Percentiles rank a stretch among this genome's conserved stretches.
Conservation (phyloP, 768 basidiomycete species). For the Mycena pura region DNA sequence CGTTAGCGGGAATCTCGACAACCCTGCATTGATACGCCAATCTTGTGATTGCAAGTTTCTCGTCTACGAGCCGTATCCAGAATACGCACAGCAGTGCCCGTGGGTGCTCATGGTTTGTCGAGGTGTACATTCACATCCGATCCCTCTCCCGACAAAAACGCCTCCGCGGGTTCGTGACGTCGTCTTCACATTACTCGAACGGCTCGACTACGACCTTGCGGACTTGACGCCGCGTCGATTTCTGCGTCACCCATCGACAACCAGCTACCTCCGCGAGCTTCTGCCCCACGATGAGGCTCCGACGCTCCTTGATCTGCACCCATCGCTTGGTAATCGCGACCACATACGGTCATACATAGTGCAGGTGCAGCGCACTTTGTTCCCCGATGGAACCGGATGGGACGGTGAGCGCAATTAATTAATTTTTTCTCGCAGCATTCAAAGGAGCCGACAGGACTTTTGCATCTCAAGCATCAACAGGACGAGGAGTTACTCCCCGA, state of each 20-base stretch:
- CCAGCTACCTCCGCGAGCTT: background rate
- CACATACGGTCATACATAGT: slow-evolving; percentile 26
- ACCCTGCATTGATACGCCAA: background rate
- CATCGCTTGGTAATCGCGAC: slow-evolving; percentile 26
- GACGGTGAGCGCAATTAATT: background rate
- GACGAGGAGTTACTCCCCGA: too few relatives aligned
- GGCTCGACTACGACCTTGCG: slow-evolving; percentile 22
- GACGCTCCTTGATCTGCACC: slow-evolving; percentile 27
- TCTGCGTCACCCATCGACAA: slow-evolving; percentile 18
- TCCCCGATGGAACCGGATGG: too few relatives aligned
- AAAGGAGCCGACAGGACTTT: too few relatives aligned
- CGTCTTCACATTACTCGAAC: slow-evolving; percentile 10
- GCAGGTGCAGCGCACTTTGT: too few relatives aligned
- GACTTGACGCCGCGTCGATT: slow-evolving; percentile 28
- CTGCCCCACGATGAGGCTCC: slow-evolving; percentile 17
- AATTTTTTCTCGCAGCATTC: too few relatives aligned
- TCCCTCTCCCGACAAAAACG: slow-evolving; percentile 29
- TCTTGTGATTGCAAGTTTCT: background rate
- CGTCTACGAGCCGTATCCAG: background rate
- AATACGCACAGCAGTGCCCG: background rate
- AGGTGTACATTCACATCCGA: slow-evolving; percentile 31
- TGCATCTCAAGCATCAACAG: too few relatives aligned
- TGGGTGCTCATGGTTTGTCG: background rate
- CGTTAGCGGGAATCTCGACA: background rate
- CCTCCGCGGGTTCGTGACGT: slow-evolving; percentile 11